Conservation (phyloP, 2,329 filamentous ascomycete species). For the Moelleriella libera region DNA sequence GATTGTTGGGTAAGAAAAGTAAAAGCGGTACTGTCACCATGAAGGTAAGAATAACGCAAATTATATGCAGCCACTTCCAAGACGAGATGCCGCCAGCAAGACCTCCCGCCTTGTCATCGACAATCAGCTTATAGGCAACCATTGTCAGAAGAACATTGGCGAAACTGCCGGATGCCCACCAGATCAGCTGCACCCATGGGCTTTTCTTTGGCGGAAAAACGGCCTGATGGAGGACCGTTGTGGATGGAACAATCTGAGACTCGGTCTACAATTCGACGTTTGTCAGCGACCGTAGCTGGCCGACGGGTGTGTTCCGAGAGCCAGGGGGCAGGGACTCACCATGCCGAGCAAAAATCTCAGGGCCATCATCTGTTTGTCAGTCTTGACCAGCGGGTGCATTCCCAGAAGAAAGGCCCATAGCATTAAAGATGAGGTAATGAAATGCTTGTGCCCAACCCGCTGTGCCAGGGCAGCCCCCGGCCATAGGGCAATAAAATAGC, state of each 20-base stretch:
- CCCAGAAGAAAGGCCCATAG: conserved; percentile 11
- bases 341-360: conserved; percentile 11
- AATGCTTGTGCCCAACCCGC: conserved; percentile 10
- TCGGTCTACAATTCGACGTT: conserved; percentile 6
- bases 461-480: conserved; percentile 9
- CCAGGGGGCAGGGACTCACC: conserved; percentile 3
- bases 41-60: conserved; percentile 38
- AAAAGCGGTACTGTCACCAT: conserved; percentile 5
- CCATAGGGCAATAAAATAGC: conserved; percentile 11
- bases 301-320: background rate
- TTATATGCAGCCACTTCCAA: conserved; percentile 39
- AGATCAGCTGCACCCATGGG: conserved; percentile 14
- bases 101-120: conserved; percentile 6
- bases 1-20: conserved; percentile 9
- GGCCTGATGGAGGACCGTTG: conserved; percentile 13
- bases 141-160: conserved; percentile 14
- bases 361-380: conserved; percentile 8
- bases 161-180: conserved; percentile 14
- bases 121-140: conserved; percentile 13
- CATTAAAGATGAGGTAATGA: conserved; percentile 9
- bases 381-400: conserved; percentile 10
- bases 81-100: conserved; percentile 8
- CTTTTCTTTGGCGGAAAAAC: conserved; percentile 14
- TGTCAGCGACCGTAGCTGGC: no score
- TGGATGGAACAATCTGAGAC: conserved; percentile 13